These are phyloP conservation scores for Nakaseomyces uthaithaninus DNA, from an alignment of 1,139 yeast species.

Conservation along the genomic window DNA sequence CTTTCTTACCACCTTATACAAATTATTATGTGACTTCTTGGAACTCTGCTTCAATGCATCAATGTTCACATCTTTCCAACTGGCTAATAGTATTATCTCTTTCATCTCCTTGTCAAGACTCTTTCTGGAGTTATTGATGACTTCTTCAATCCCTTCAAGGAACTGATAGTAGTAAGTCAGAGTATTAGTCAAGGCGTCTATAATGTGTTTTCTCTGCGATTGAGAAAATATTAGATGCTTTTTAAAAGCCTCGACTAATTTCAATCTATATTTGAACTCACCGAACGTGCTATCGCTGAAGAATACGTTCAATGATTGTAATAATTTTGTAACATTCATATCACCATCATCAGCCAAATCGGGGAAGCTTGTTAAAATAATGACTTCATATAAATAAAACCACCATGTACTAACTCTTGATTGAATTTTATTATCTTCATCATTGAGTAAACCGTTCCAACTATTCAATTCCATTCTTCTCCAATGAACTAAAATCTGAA, in stretches of 20 bases:
- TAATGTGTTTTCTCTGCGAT: constrained; percentile 16
- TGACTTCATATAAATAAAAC: constrained; percentile 78
- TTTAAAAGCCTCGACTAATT: constrained; percentile 54
- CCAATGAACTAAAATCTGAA: constrained; percentile 77
- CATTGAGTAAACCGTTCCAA: constrained; percentile 69
- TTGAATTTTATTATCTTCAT: constrained; percentile 52
- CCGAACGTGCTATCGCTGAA: constrained; percentile 72
- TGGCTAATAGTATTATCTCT: constrained; percentile 80
- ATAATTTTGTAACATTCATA: constrained; percentile 36
- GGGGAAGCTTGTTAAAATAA: constrained; percentile 34
- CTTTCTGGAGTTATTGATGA: constrained; percentile 41
- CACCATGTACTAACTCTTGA: constrained; percentile 71
- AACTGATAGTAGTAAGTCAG: constrained; percentile 63
- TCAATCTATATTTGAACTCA: constrained; percentile 53
- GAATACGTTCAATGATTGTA: constrained; percentile 69
- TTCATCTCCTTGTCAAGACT: constrained; percentile 67
- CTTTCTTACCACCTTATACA: constrained; percentile 78
- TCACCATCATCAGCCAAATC: constrained; percentile 30
- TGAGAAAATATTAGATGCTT: constrained; percentile 38
- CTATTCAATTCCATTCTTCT: constrained; percentile 77
- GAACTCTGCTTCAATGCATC: constrained; percentile 93
- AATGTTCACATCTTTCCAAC: constrained; percentile 95
- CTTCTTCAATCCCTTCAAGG: constrained; percentile 39
- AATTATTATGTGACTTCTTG: constrained; percentile 70
- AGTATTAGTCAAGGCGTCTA: constrained; percentile 51